Percentiles rank a stretch among this genome's conserved stretches.
These are phyloP conservation scores for Phanerochaete carnosa DNA, from an alignment of 768 basidiomycete genomes.

Conservation along the genomic window DNA sequence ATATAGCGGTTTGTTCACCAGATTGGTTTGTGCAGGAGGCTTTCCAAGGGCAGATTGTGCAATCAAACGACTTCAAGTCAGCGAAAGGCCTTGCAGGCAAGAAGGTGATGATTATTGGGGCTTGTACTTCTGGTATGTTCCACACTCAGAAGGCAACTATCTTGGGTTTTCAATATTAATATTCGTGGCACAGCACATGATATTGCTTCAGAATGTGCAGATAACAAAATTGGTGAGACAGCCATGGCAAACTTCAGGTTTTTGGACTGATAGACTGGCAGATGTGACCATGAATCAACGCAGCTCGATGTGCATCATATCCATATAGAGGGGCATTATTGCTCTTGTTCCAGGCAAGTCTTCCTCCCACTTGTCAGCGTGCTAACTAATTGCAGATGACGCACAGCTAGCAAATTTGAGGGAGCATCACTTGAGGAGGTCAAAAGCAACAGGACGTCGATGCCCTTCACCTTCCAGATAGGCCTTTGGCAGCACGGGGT, in stretches of 20 bases:
- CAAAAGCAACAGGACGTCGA: neutral
- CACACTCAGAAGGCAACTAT: neutral
- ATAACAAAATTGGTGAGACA: conserved; percentile 32
- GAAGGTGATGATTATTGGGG: conserved; percentile 35
- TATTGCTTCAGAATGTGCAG: conserved; percentile 43
- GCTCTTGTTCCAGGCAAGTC: conserved; percentile 22
- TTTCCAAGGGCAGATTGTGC: conserved; percentile 61
- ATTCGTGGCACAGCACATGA: conserved; percentile 39
- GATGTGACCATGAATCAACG: conserved; percentile 52
- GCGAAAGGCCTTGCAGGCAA: conserved; percentile 59
- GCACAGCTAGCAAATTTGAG: no score
- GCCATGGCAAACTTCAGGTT: neutral
- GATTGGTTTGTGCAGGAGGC: conserved; percentile 50
- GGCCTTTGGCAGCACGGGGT: conserved; percentile 26
- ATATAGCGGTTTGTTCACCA: conserved; percentile 35
- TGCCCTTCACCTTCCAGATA: conserved; percentile 31
- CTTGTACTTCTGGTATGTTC: neutral
- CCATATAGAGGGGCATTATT: conserved; percentile 33
- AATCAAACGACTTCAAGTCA: conserved; percentile 52
- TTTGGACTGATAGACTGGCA: conserved; percentile 32
- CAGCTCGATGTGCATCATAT: conserved; percentile 45
- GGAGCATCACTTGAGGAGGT: conserved; percentile 1
- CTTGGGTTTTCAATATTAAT: conserved; percentile 18
- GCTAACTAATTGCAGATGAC: no score
- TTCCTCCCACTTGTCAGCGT: no score